Evolutionary conservation across 108 stramenopile genomes (phyloP), one percentile per base, ranked within the genome.

Genomic region (Discostella pseudostelligera): DNA sequence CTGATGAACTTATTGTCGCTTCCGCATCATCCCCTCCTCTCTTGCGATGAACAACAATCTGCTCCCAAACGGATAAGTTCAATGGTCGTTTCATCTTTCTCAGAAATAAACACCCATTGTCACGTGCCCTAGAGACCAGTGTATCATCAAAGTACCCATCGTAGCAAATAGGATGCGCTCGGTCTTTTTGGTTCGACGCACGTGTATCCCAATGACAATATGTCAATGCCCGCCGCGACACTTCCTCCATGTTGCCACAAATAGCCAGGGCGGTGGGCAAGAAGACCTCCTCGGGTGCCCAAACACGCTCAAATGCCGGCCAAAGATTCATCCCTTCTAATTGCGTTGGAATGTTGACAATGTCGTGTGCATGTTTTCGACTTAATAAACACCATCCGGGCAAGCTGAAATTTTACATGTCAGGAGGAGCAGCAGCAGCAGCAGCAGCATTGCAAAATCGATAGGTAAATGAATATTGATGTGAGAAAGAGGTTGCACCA

Each of bases 231-330:
- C 71, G 42, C 47, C 61, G 29, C 40, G 64, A 46, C 8, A 73
- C 59, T 35, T 65, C 58, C 11, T 77, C 51, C 54, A 83, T 58
- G 19, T 56, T 44, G 11, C 82, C 82, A 50, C 74, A 56, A 3
- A 83, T 21, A 26, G 75, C 49, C 39, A 83, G 46, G 0, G 62
- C 70, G 25, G 82, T 83, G 0, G 82, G 79, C 40, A 83, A 72
- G 48, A 67, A 83, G n/a, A 83, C 79, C 43, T 83, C 82, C 45
- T 83, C 82, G 5, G 82, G 82, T 11, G 82, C 82, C 82, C 82
- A 83, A 11, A 80, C 79, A 10, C 69, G 59, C 55, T 78, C 69
- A 50, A 83, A 83, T 56, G 75, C 71, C 12, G 82, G 82, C 71
- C 71, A 83, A n/a, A 83, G 35, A 37, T 80, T 80, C 70, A 73